phyloP scores from a whole-genome alignment of 2,329 filamentous ascomycete genomes.

The Chrysosporium queenslandicum region DNA sequence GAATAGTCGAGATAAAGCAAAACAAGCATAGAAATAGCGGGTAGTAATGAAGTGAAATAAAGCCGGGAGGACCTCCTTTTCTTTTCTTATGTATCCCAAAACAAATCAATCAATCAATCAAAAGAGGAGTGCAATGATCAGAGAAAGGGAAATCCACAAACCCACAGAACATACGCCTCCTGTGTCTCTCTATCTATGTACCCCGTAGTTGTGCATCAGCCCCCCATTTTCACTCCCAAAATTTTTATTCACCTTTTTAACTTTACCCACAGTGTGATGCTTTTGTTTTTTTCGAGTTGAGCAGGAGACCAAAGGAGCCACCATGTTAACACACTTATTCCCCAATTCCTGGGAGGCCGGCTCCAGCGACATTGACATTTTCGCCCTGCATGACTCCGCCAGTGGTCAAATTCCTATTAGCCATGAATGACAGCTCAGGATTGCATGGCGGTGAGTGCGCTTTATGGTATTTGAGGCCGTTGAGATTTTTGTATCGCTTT shows the following conservation, averaged over 20 bases:
- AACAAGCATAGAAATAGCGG: too few relatives aligned
- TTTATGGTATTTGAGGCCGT: constrained; percentile 92
- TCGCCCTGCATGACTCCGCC: constrained; percentile 39
- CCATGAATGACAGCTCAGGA: constrained; percentile 59
- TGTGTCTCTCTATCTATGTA: constrained; percentile 3
- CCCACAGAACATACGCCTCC: constrained; percentile 1
- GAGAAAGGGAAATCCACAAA: constrained; percentile 11
- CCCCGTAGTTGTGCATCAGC: not conserved
- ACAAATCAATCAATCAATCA: constrained; percentile 14
- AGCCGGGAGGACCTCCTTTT: not conserved
- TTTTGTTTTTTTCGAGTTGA: not conserved
- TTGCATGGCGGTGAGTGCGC: constrained; percentile 82
- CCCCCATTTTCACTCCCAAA: not conserved
- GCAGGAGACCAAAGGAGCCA: not conserved
- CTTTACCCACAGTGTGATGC: not conserved
- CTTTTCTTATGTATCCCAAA: constrained; percentile 13
- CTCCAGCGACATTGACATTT: constrained; percentile 40
- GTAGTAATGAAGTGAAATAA: not conserved
- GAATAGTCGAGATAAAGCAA: too few relatives aligned
- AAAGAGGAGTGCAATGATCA: constrained; percentile 2
- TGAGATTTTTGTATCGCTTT: constrained; percentile 98
- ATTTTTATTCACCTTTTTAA: not conserved
- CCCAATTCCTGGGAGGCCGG: constrained; percentile 39
- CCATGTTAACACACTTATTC: constrained; percentile 25
- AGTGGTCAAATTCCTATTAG: constrained; percentile 32